Evolutionary conservation across 345 rosid genomes (phyloP).

Genomic region (Anacardium occidentale): DNA sequence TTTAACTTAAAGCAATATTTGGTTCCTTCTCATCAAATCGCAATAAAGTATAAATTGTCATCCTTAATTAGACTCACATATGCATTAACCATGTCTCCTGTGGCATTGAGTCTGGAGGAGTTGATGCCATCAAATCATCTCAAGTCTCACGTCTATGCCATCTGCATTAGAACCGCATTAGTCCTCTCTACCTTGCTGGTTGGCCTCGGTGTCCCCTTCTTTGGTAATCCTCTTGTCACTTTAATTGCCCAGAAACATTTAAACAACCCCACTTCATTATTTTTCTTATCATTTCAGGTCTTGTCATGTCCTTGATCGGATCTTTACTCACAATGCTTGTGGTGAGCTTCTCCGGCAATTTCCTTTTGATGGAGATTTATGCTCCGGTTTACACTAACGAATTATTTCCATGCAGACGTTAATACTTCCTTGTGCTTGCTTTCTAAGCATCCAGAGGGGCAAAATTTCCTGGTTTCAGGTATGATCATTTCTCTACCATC

Average conservation of each 20-base stretch:
- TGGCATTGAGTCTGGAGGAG: slow-evolving; percentile 94
- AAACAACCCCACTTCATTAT: no score
- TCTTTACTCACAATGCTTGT: slow-evolving; percentile 91
- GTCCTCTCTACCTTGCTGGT: slow-evolving; percentile 80
- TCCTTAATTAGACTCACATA: slow-evolving; percentile 55
- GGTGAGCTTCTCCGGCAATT: slow-evolving; percentile 43
- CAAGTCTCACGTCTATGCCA: slow-evolving; percentile 57
- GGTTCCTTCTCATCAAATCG: no score
- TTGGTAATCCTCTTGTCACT: slow-evolving; percentile 39
- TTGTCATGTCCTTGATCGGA: slow-evolving; percentile 85
- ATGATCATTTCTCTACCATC: not conserved
- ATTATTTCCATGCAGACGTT: slow-evolving; percentile 49
- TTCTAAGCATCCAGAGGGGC: slow-evolving; percentile 67
- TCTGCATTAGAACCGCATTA: slow-evolving; percentile 67
- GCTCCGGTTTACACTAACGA: not conserved
- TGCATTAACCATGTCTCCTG: slow-evolving; percentile 91
- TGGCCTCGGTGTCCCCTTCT: slow-evolving; percentile 79
- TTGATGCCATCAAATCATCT: slow-evolving; percentile 61
- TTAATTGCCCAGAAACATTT: no score
- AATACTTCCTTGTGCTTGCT: slow-evolving; percentile 92
- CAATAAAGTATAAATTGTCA: not conserved
- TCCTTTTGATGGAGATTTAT: not conserved
- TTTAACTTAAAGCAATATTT: no score
- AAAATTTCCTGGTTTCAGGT: slow-evolving; percentile 64
- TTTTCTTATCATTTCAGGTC: slow-evolving; percentile 41